Base-by-base conservation (phyloP, 495 filamentous ascomycete species). In the Penicillium desertorum region DNA sequence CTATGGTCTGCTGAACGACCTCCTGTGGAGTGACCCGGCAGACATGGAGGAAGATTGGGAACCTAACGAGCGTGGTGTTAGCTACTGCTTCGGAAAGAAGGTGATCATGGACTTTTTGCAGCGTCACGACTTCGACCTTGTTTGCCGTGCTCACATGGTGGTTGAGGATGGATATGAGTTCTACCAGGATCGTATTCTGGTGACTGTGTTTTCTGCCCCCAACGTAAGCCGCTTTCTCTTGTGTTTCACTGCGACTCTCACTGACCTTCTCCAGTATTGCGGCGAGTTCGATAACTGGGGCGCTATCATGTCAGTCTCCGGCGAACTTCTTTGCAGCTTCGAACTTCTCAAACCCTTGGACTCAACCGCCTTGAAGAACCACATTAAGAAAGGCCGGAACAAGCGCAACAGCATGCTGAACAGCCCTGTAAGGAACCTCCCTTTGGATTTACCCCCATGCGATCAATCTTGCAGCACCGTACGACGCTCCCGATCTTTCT, bases 261-360 rank as follows among this genome's bases (percentile, higher is more conserved):
- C 64, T 60, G 36, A 63, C 55, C 41, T 39, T 46, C 19, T 54
- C 10, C 63, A 96, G 92, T 99, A 99, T 68, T 99, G 94, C 66
- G 94, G 94, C 59, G 94, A 99, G 74, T 99, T 99, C 65, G 94
- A 99, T 69, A 99, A 99, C 54, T 98, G 94, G 91, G 94, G 94
- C 16, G 94, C 94, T 44, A 91, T 98, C 57, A 99, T 99, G 94
- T 96, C 92, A 10, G 94, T 99, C 14, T 96, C 91, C 1, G 83
- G 83, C 11, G 93, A 97, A 71, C 77, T 99, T 42, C 82, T 99
- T 7, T 99, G 94, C 74, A 96, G 91, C 71, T 99, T 99, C 71
- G 94, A 99, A 74, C 76, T 98, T 19, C 79, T 99, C 60, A 99
- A 99, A 67, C 94, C 94, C 14, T 77, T 99, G 62, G 94, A 99